Evolutionary conservation across 2,329 filamentous ascomycete genomes (phyloP).

Genomic region (Emmonsia crescens): DNA sequence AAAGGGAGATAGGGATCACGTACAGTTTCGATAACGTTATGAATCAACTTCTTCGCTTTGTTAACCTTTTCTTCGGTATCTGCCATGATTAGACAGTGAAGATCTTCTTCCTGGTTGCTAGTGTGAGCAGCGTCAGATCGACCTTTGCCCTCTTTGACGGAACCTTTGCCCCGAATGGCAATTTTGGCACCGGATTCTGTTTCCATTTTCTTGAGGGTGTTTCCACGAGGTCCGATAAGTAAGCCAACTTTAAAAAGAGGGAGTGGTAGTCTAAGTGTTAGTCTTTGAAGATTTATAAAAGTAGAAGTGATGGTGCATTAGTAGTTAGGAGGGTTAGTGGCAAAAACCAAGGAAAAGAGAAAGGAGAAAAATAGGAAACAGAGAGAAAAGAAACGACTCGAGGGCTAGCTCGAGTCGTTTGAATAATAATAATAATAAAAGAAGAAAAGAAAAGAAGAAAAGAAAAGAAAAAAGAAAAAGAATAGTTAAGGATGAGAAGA

Average conservation of each 20-base stretch:
- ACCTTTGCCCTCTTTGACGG: constrained; percentile 98
- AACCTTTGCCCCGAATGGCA: constrained; percentile 98
- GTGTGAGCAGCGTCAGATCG: constrained; percentile 97
- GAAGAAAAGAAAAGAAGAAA: constrained; percentile 17
- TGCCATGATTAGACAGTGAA: constrained; percentile 99
- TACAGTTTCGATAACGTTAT: constrained; percentile 98
- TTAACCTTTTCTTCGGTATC: constrained; percentile 99
- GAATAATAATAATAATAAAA: no score
- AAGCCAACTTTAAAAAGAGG: constrained; percentile 77
- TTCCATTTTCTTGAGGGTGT: constrained; percentile 99
- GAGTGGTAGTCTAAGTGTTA: constrained; percentile 77
- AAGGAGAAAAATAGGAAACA: constrained; percentile 22
- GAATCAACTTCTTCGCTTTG: constrained; percentile 96
- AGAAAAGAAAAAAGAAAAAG: constrained; percentile 30
- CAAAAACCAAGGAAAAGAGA: constrained; percentile 8
- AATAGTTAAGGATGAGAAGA: constrained; percentile 16
- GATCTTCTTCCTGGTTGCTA: constrained; percentile 98
- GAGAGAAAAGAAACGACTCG: constrained; percentile 27
- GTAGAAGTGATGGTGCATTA: constrained; percentile 13
- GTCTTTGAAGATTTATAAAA: constrained; percentile 42
- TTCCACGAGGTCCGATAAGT: constrained; percentile 99
- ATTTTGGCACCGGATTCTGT: constrained; percentile 95
- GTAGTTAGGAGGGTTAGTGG: constrained; percentile 12
- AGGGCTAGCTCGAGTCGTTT: constrained; percentile 13
- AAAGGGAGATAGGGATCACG: constrained; percentile 29